phyloP scores from a whole-genome alignment of 1,284 basidiomycete genomes.

The Flammula alnicola region DNA sequence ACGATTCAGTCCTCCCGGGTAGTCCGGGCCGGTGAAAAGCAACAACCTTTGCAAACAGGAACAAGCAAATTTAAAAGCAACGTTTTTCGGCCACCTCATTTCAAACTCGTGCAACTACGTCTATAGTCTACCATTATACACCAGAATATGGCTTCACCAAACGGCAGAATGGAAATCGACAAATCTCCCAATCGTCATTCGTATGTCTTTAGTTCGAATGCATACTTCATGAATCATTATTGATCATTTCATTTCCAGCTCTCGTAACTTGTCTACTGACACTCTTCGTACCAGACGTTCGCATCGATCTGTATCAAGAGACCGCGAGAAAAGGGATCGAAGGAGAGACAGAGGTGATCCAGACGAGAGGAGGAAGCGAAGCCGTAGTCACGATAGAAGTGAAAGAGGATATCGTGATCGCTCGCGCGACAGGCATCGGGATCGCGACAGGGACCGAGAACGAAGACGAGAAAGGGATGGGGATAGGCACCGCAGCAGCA shows the following conservation, averaged over 20 bases:
- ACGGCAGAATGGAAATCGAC: constrained; percentile 65
- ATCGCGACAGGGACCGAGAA: constrained; percentile 46
- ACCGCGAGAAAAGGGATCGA: constrained; percentile 55
- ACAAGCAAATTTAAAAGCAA: constrained; percentile 25
- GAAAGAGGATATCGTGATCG: constrained; percentile 56
- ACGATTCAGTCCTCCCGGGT: no score
- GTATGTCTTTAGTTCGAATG: constrained; percentile 44
- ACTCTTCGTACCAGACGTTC: constrained; percentile 72
- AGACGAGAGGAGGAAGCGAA: constrained; percentile 52
- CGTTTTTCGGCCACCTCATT: constrained; percentile 15
- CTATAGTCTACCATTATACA: neutral
- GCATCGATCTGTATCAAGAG: constrained; percentile 70
- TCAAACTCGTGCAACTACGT: constrained; percentile 15
- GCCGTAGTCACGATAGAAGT: constrained; percentile 56
- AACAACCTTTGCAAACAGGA: constrained; percentile 21
- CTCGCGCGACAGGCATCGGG: constrained; percentile 56
- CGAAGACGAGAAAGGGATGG: constrained; percentile 42
- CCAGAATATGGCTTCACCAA: constrained; percentile 35
- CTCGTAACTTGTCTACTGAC: constrained; percentile 73
- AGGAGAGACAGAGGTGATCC: constrained; percentile 54
- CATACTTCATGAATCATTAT: constrained; percentile 10
- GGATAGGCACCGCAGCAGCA: constrained; percentile 36
- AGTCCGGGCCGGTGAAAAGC: constrained; percentile 1
- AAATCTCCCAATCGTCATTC: constrained; percentile 67
- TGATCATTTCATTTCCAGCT: constrained; percentile 41